Evolutionary conservation across 75 land plant genomes (phyloP), one percentile per base, ranked within the genome.

Genomic region (Ceratopteris richardii): DNA sequence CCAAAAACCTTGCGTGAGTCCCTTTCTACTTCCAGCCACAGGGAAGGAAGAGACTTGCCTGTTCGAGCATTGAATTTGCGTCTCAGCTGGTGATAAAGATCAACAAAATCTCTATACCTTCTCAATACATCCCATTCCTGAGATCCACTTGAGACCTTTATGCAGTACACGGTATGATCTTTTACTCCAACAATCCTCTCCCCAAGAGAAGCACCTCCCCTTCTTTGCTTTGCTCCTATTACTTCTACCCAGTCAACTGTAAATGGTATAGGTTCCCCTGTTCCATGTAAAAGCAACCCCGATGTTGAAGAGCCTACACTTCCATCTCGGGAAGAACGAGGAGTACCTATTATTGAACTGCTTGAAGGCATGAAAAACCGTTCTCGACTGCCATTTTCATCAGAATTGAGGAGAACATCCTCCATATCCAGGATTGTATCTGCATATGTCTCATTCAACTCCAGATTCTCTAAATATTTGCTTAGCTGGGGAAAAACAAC

Each of bases 1-100:
- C 97, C 97, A 80, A 92, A 92, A 14, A 88, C 56, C 66, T 92
- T 92, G 48, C 80, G 68, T 6, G 97, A 92, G 59, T 88, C 94
- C 37, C 59, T 52, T 47, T 77, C 81, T 19, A 92, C 94, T 43
- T 63, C 66, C 22, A 72, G 66, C 97, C 97, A 92, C 12, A 82
- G 82, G 65, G 76, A 54, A 44, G 97, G 97, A 58, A 92, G 90
- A 65, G 18, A 58, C 61, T 60, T 54, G 9, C 72, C 74, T 33
- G 67, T 66, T 12, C 71, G 65, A 51, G 69, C 27, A 64, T 56
- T 72, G 21, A 71, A 48, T 37, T 61, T 58, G 2, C 48, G 59
- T 52, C 74, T 88, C 58, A 92, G 56, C 44, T 78, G 83, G 50
- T 78, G 86, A 66, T 82, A 80, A 36, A 92, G 86, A 44, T 75